These are phyloP conservation scores for Gynochthodes officinalis DNA, from an alignment of 257 asterid genomes.

Conservation along the genomic window DNA sequence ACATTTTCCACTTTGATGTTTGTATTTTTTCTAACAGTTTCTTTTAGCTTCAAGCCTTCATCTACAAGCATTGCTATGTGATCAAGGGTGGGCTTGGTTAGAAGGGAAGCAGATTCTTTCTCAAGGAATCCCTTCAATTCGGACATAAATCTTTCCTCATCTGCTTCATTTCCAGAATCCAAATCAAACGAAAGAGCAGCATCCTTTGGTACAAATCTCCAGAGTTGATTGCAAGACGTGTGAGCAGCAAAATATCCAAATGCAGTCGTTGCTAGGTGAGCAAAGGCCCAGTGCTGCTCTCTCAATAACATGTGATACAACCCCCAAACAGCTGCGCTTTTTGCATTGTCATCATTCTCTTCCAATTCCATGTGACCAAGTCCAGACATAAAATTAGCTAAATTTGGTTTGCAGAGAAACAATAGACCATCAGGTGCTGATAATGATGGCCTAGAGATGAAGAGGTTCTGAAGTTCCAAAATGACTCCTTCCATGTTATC, in stretches of 20 bases:
- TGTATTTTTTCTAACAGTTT: constrained; percentile 20
- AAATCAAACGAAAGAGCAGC: constrained; percentile 86
- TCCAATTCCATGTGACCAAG: constrained; percentile 59
- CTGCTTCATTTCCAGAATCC: constrained; percentile 59
- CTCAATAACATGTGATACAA: constrained; percentile 69
- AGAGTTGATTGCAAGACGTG: constrained; percentile 68
- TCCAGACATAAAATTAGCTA: constrained; percentile 81
- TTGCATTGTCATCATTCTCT: constrained; percentile 53
- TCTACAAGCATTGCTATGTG: constrained; percentile 40
- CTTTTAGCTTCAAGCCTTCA: constrained; percentile 59
- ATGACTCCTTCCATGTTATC: constrained; percentile 77
- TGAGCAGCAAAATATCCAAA: constrained; percentile 84
- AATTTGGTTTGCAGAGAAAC: constrained; percentile 66
- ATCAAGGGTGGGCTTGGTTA: constrained; percentile 32
- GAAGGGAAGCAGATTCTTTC: constrained; percentile 58
- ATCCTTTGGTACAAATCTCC: constrained; percentile 89
- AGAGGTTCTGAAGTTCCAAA: constrained; percentile 74
- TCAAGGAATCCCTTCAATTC: constrained; percentile 76
- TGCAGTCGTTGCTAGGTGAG: constrained; percentile 67
- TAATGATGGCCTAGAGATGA: constrained; percentile 46
- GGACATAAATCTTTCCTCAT: constrained; percentile 77
- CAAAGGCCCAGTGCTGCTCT: constrained; percentile 92
- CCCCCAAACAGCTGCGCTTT: constrained; percentile 69
- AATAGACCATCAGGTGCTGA: constrained; percentile 45
- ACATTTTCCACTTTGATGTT: constrained; percentile 23